Base-by-base conservation (phyloP, 164 flowering plant species). In the Warburgia ugandensis region DNA sequence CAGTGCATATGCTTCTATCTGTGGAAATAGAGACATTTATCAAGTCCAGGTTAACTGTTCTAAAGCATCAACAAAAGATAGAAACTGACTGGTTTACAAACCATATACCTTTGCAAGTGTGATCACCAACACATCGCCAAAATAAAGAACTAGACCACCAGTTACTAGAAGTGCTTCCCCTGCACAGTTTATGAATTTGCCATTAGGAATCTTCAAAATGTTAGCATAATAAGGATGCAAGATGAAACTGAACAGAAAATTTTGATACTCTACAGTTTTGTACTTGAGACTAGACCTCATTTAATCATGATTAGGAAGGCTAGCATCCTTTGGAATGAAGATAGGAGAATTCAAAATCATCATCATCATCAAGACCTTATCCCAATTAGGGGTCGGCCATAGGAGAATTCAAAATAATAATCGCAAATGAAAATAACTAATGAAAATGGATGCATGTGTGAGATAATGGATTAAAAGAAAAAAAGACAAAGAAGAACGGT, bases 81-180 rank as follows among this genome's bases (percentile, higher is more conserved):
- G 6, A 16, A 28, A 14, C 17, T 14, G 3, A 25, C 14, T 22
- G 10, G 27, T 9, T 16, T 6, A 4, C 25, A 63, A 22, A 21
- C n/a, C 43, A 57, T 76, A 39, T 36, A 78, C 96, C 86, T 83
- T 81, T 20, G 60, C 42, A 59, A 75, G 48, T 30, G 94, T 82
- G 53, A 55, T 72, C 23, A 73, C 75, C 54, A 82, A 26, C 85
- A 88, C 75, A 73, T 88, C 99, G 40, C 95, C 95, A 55, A 76
- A 71, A 71, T 81, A 88, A 36, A 80, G 69, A 55, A 79, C 75
- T 55, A 92, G 73, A 26, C 96, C 96, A 48, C 71, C 60, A 55
- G 91, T 79, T 43, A 79, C 86, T 64, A 92, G 61, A 67, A 83
- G 82, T 9, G 84, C 84, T 72, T 92, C 96, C 51, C 98, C 98